Base-by-base conservation (phyloP, 1,139 yeast species). In the Spencermartinsiella ligniputridi region DNA sequence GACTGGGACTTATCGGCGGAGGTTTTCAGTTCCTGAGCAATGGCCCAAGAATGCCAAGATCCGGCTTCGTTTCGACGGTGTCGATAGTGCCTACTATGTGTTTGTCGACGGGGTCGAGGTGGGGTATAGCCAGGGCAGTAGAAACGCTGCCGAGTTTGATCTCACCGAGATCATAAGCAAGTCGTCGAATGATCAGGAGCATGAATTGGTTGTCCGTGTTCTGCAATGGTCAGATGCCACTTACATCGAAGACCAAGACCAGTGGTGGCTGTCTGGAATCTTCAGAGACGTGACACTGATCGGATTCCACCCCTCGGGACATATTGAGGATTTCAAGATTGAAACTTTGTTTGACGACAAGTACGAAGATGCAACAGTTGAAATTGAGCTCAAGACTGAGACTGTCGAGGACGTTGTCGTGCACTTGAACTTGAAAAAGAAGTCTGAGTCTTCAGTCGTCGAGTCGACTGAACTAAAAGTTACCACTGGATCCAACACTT, bases 241-340 rank as follows among this genome's bases (percentile, higher is more conserved):
- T n/a, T 66, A 66, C 44, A 58, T 66, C 29, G 70, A 66, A 46
- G 70, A 66, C 49, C 69, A 65, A 47, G 69, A 66, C 45, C 66
- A 62, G 46, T 63, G 68, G 68, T 63, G 67, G 63, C 51, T 65
- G 33, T 61, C 66, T 39, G 69, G 68, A 9, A 57, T 57, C 25
- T 57, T 57, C 44, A 51, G 61, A 17, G 61, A 57, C 38, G 61
- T 57, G 24, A 42, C 49, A 11, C 39, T 55, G 22, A 38, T 57
- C 15, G 52, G 48, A 2, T 54, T 55, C 36, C 40, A 46, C 27
- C 44, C 49, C 2, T 33, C 32, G 3, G 58, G 56, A 6, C 54
- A 53, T 36, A 50, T 57, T 25, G 56, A 57, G 30, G 57, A 57
- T 39, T 57, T 51, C 39, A 29, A 36, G 20, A 39, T 55, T 27